These are phyloP conservation scores for Globisporangium takayamanum DNA, from an alignment of 352 stramenopile genomes.

Conservation along the genomic window DNA sequence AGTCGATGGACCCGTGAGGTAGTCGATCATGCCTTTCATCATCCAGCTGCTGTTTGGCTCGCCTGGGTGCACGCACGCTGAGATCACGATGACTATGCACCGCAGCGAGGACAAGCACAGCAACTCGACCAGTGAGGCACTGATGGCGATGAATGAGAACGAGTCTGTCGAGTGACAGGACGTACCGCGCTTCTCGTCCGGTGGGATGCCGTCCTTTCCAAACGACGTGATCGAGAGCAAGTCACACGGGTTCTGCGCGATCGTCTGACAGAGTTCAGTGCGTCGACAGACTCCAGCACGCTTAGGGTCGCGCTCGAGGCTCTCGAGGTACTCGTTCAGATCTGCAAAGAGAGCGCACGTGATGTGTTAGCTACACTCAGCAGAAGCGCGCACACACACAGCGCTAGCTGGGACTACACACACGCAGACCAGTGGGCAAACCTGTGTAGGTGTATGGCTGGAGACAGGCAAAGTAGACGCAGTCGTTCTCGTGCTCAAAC, in stretches of 20 bases:
- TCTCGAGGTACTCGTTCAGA: conserved; percentile 65
- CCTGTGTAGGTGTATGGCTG: conserved; percentile 86
- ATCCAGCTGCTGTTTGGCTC: conserved; percentile 89
- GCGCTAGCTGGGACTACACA: neutral
- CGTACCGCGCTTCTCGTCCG: conserved; percentile 44
- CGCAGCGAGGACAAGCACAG: neutral
- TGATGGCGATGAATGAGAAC: neutral
- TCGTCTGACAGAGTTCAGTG: conserved; percentile 77
- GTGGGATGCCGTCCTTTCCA: conserved; percentile 27
- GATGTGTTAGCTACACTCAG: neutral
- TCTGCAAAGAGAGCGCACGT: conserved; percentile 20
- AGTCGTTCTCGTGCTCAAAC: conserved; percentile 60
- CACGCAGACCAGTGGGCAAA: conserved; percentile 9
- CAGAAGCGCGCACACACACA: neutral
- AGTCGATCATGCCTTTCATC: conserved; percentile 91
- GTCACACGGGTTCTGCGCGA: conserved; percentile 81
- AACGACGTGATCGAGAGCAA: conserved; percentile 85
- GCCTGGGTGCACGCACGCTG: conserved; percentile 82
- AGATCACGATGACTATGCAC: conserved; percentile 69
- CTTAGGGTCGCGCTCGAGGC: conserved; percentile 42
- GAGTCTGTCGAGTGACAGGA: neutral
- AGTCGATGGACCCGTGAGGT: conserved; percentile 61
- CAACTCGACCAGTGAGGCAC: neutral
- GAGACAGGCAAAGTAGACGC: conserved; percentile 79
- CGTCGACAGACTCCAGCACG: conserved; percentile 39